These are phyloP conservation scores for Trichosphaerium sp. DNA, from an alignment of 78 protist genomes.

Conservation along the genomic window DNA sequence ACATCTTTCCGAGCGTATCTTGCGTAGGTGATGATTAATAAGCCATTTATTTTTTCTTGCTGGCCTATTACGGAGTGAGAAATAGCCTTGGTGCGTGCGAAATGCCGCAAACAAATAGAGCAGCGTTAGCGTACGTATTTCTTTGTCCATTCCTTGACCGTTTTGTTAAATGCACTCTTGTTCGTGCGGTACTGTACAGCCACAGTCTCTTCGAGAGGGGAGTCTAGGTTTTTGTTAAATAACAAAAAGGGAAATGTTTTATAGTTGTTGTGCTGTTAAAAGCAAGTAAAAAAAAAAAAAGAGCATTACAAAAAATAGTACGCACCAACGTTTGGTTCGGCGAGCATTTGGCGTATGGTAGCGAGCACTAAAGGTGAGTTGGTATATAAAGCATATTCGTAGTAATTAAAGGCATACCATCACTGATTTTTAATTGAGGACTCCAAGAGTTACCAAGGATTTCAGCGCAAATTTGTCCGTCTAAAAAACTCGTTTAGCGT, in stretches of 20 bases:
- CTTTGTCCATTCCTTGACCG: constrained; percentile 55
- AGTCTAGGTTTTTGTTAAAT: constrained; percentile 19
- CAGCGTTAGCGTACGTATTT: too few species aligned
- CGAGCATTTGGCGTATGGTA: constrained; percentile 25
- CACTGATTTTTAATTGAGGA: constrained; percentile 46
- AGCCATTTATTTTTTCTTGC: too few species aligned
- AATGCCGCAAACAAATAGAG: too few species aligned
- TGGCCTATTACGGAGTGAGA: too few species aligned
- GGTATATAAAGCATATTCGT: neutral
- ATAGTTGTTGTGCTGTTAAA: too few species aligned
- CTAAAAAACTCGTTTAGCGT: too few species aligned
- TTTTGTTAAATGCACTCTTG: constrained; percentile 39
- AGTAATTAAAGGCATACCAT: neutral
- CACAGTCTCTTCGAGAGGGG: constrained; percentile 43
- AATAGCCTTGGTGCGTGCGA: too few species aligned
- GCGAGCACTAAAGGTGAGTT: constrained; percentile 3
- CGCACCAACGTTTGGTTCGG: constrained; percentile 30
- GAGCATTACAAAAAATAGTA: neutral
- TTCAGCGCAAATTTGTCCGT: constrained; percentile 59
- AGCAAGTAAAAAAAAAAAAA: too few species aligned
- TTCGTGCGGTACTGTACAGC: constrained; percentile 50
- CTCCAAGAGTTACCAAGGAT: constrained; percentile 38
- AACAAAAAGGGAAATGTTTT: too few species aligned
- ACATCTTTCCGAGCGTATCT: too few species aligned
- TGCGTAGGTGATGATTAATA: too few species aligned